Percentiles rank a stretch among this genome's conserved stretches.
These are phyloP conservation scores for Hypoxylon intermedium DNA, from an alignment of 495 filamentous ascomycete species.

Conservation along the genomic window DNA sequence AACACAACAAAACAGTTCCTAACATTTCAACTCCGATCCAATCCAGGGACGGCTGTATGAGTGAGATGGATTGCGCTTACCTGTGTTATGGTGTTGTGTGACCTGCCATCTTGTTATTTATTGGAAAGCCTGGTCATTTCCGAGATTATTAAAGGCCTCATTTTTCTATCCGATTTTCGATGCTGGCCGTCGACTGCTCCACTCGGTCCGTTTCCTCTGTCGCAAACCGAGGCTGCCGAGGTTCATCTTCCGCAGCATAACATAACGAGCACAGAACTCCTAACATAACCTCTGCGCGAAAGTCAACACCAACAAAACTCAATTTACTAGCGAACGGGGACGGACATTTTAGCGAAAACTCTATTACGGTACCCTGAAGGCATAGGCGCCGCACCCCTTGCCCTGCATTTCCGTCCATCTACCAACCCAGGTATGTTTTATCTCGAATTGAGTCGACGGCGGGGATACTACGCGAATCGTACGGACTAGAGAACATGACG, in stretches of 20 bases:
- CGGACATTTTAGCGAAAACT: constrained; percentile 18
- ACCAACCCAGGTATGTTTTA: constrained; percentile 36
- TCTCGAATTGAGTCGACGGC: constrained; percentile 10
- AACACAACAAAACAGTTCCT: constrained; percentile 12
- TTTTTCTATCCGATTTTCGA: constrained; percentile 9
- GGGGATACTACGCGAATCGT: not conserved
- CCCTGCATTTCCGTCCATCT: constrained; percentile 7
- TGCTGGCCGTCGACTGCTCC: not conserved
- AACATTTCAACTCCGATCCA: constrained; percentile 14
- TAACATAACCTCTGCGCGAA: constrained; percentile 15
- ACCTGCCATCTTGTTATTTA: not conserved
- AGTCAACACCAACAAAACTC: constrained; percentile 8
- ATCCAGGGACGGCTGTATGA: constrained; percentile 3
- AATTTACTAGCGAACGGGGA: constrained; percentile 6
- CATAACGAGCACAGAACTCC: not conserved
- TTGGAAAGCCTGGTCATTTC: not conserved
- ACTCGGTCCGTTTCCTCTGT: constrained; percentile 16
- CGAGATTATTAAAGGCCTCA: not conserved
- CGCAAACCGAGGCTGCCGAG: constrained; percentile 33
- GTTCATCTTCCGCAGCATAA: constrained; percentile 5
- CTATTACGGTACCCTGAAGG: no score
- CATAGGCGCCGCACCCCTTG: no score
- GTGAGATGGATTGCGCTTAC: constrained; percentile 7
- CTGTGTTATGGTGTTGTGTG: not conserved
- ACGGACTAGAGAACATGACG: constrained; percentile 20